Evolutionary conservation across 352 stramenopile genomes (phyloP).

Genomic region (Pseudoperonospora humuli): DNA sequence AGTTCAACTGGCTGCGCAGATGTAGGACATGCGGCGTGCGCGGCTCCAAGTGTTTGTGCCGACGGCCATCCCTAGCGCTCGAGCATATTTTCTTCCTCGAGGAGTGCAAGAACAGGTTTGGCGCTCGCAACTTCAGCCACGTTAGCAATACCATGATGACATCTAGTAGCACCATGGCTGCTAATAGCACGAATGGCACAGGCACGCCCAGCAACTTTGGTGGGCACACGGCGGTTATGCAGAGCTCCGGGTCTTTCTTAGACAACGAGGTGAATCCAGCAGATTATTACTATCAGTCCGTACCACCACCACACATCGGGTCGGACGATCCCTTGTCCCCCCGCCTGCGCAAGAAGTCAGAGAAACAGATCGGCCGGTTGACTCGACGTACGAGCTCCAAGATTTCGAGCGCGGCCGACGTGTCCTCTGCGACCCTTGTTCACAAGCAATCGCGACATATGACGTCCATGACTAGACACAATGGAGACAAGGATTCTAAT

Average conservation of each 20-base stretch:
- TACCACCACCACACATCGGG: neutral
- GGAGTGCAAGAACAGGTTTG: slow-evolving; percentile 74
- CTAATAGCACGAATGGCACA: slow-evolving; percentile 12
- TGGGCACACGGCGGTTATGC: slow-evolving; percentile 32
- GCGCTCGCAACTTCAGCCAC: slow-evolving; percentile 71
- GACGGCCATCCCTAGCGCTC: slow-evolving; percentile 55
- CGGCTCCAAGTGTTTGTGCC: slow-evolving; percentile 61
- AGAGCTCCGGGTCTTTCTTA: slow-evolving; percentile 20
- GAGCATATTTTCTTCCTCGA: slow-evolving; percentile 80
- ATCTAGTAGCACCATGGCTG: slow-evolving; percentile 27
- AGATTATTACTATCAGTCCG: slow-evolving; percentile 20
- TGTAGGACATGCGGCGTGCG: slow-evolving; percentile 57
- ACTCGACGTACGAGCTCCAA: slow-evolving; percentile 16
- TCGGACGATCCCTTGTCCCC: slow-evolving; percentile 18
- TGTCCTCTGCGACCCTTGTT: slow-evolving; percentile 29
- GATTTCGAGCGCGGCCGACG: slow-evolving; percentile 2
- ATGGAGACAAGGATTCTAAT: slow-evolving; percentile 13
- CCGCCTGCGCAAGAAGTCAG: slow-evolving; percentile 7
- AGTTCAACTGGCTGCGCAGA: slow-evolving; percentile 57
- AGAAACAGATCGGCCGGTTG: slow-evolving; percentile 6
- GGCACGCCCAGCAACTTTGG: slow-evolving; percentile 13
- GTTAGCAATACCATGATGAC: slow-evolving; percentile 65
- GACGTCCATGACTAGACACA: slow-evolving; percentile 27
- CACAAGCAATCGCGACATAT: slow-evolving; percentile 48
- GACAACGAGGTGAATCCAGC: slow-evolving; percentile 30